Percentiles rank a stretch among this genome's conserved stretches.
phyloP scores from a whole-genome alignment of 495 filamentous ascomycete species.

The Aspergillus olivimuriae region DNA sequence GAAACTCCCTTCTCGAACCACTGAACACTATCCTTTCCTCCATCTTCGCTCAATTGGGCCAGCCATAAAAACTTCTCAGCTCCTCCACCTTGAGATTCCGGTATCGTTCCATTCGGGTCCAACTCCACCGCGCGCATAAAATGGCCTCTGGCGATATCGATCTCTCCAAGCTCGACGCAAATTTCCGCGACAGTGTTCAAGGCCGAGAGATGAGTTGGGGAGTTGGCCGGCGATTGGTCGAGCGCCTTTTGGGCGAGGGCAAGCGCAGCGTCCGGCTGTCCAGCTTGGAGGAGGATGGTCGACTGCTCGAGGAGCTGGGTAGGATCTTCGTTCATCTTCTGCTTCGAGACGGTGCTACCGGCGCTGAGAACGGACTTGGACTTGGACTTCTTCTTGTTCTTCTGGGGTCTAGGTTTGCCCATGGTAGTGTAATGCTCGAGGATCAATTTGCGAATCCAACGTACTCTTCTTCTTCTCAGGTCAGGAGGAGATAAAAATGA shows the following conservation, averaged over 20 bases:
- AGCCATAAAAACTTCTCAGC: slow-evolving; percentile 95
- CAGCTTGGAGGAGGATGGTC: slow-evolving; percentile 60
- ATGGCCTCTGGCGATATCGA: slow-evolving; percentile 58
- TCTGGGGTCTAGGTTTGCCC: slow-evolving; percentile 41
- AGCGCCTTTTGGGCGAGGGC: slow-evolving; percentile 57
- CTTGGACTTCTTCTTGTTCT: slow-evolving; percentile 40
- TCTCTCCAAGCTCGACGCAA: slow-evolving; percentile 74
- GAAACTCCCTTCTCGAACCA: slow-evolving; percentile 84
- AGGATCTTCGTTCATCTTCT: slow-evolving; percentile 43
- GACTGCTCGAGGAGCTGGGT: slow-evolving; percentile 61
- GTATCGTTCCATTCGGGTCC: slow-evolving; percentile 62
- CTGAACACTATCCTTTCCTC: slow-evolving; percentile 71
- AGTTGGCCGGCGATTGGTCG: slow-evolving; percentile 34
- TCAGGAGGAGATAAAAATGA: not conserved
- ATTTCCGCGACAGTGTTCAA: slow-evolving; percentile 80
- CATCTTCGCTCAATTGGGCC: slow-evolving; percentile 84
- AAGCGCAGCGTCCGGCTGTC: slow-evolving; percentile 64
- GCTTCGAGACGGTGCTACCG: slow-evolving; percentile 38
- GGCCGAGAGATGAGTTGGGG: slow-evolving; percentile 49
- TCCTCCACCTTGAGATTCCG: slow-evolving; percentile 63
- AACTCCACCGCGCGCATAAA: slow-evolving; percentile 64
- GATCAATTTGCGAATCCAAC: not conserved
- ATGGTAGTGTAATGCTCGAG: slow-evolving; percentile 20
- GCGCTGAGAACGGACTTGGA: slow-evolving; percentile 43
- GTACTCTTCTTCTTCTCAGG: not conserved